phyloP scores from a whole-genome alignment of 164 flowering plant species.

The Sedum album region DNA sequence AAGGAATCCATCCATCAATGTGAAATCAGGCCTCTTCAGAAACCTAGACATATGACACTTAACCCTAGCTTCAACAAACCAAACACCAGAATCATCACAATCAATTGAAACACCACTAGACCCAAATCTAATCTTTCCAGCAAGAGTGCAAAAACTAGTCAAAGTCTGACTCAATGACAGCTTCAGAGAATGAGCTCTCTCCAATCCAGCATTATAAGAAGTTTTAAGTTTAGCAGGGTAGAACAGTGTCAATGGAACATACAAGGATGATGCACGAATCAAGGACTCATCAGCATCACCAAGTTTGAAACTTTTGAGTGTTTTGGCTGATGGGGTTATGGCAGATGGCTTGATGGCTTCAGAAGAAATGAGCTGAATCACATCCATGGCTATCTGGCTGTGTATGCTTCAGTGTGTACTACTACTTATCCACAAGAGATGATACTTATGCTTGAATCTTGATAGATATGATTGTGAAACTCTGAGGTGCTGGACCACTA shows the following conservation, averaged over 20 bases:
- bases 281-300: background rate
- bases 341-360: background rate
- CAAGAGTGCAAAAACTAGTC: slow-evolving; percentile 26
- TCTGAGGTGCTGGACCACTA: slow-evolving; percentile 1
- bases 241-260: slow-evolving; percentile 3
- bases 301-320: slow-evolving; percentile 5
- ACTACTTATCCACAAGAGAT: slow-evolving; percentile 3
- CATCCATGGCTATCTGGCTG: background rate
- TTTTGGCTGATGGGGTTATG: background rate
- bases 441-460: background rate
- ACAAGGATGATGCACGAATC: background rate
- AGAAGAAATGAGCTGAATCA: background rate
- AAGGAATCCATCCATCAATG: slow-evolving; percentile 13
- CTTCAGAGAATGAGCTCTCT: slow-evolving; percentile 12
- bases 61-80: slow-evolving; percentile 22
- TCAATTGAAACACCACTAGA: slow-evolving; percentile 13
- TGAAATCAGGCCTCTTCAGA: slow-evolving; percentile 17
- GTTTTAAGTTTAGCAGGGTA: slow-evolving; percentile 4
- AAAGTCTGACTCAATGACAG: slow-evolving; percentile 20
- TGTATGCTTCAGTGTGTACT: background rate
- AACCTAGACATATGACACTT: slow-evolving; percentile 12
- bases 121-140: slow-evolving; percentile 22
- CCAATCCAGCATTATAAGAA: background rate
- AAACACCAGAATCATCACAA: slow-evolving; percentile 21
- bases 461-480: background rate